phyloP scores from a whole-genome alignment of 768 basidiomycete genomes.

The Xanthoconium stramineum region DNA sequence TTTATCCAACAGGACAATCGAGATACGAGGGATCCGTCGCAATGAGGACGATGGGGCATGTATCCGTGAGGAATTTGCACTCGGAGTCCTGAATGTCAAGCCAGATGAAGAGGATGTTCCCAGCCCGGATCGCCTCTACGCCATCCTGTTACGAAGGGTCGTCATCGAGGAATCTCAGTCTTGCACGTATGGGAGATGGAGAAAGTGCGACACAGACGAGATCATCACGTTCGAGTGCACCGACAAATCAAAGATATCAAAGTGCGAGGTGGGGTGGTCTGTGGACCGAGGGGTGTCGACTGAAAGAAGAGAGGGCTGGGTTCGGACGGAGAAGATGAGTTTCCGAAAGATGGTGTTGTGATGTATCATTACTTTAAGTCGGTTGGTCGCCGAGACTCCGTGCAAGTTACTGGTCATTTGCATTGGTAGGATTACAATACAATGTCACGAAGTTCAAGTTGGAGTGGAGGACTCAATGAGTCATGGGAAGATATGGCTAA shows the following conservation, averaged over 20 bases:
- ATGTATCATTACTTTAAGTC: not conserved
- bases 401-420: no score
- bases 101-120: not conserved
- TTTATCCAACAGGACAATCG: not conserved
- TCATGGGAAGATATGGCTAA: no score
- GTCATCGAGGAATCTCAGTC: not conserved
- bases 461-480: no score
- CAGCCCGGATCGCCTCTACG: not conserved
- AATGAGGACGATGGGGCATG: not conserved
- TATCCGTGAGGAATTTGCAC: not conserved
- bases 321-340: not conserved
- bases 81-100: not conserved
- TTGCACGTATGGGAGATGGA: not conserved
- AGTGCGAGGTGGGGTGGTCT: not conserved
- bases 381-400: no score
- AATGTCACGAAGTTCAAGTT: no score
- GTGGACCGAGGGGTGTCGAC: not conserved
- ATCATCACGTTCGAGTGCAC: not conserved
- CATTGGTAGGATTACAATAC: no score
- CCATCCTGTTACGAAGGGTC: not conserved
- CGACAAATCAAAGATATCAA: not conserved
- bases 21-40: not conserved
- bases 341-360: not conserved
- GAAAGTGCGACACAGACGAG: not conserved
- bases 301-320: not conserved